Conservation (phyloP, 306 rosid species). For the Fragaria iinumae region DNA sequence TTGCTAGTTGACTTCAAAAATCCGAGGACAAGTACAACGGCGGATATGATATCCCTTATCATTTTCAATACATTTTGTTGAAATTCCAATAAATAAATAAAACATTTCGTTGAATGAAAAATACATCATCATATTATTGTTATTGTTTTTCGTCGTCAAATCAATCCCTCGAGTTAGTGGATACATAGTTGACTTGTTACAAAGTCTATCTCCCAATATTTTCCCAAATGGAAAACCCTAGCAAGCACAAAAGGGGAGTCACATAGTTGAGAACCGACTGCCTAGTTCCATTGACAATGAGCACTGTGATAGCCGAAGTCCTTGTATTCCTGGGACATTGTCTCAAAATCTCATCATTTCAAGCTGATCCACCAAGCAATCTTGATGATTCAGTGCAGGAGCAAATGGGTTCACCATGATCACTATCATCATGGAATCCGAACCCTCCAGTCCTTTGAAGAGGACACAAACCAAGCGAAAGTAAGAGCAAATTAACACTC, state of each 20-base stretch:
- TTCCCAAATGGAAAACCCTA: not conserved
- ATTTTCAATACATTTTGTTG: not conserved
- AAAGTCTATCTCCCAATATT: too few species aligned
- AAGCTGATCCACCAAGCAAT: not conserved
- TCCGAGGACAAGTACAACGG: too few species aligned
- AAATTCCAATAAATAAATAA: too few species aligned
- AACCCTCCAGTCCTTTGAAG: not conserved
- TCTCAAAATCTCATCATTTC: not conserved
- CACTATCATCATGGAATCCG: constrained; percentile 5
- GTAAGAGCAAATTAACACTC: not conserved
- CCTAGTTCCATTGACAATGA: not conserved
- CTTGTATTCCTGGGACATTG: not conserved
- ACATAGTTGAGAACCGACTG: not conserved
- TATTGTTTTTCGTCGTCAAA: too few species aligned
- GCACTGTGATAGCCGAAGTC: not conserved
- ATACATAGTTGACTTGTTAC: too few species aligned
- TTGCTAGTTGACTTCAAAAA: not conserved
- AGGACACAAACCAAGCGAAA: not conserved
- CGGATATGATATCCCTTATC: too few species aligned
- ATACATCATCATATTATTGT: too few species aligned
- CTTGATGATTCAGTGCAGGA: constrained; percentile 3
- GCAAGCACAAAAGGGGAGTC: not conserved
- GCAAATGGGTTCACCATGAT: not conserved
- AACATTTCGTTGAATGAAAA: too few species aligned
- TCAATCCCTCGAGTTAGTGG: too few species aligned